Evolutionary conservation across 2,329 filamentous ascomycete genomes (phyloP).

Genomic region (Penicillium sp.): DNA sequence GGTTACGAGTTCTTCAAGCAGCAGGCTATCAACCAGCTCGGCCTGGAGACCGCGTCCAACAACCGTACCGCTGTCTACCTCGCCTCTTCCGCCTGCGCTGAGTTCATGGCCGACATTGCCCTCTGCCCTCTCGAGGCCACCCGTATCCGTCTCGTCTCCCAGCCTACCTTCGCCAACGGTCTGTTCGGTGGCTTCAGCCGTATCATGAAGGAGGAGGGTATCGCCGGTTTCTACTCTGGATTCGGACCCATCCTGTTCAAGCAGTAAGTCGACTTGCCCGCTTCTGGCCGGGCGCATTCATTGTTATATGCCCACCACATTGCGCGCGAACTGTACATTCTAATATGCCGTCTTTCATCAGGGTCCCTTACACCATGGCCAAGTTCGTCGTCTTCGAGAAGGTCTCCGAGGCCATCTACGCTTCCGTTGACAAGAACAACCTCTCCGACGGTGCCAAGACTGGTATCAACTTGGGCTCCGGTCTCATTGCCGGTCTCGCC

Average conservation of each 20-base stretch:
- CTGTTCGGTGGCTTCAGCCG: slow-evolving; percentile 79
- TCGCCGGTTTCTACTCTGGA: slow-evolving; percentile 86
- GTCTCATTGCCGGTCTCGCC: slow-evolving; percentile 84
- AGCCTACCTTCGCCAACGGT: slow-evolving; percentile 82
- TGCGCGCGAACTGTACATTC: neutral
- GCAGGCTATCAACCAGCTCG: slow-evolving; percentile 79
- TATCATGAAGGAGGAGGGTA: slow-evolving; percentile 80
- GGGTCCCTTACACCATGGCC: slow-evolving; percentile 91
- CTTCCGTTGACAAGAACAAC: slow-evolving; percentile 69
- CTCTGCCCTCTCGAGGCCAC: slow-evolving; percentile 92
- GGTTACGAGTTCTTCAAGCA: slow-evolving; percentile 97
- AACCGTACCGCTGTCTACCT: slow-evolving; percentile 84
- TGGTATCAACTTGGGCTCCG: slow-evolving; percentile 79
- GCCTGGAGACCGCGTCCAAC: slow-evolving; percentile 74
- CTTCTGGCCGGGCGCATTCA: neutral
- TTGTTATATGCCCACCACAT: neutral
- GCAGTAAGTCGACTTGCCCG: slow-evolving; percentile 59
- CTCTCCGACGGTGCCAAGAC: slow-evolving; percentile 73
- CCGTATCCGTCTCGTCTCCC: slow-evolving; percentile 88
- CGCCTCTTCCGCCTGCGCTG: slow-evolving; percentile 63
- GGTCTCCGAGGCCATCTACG: slow-evolving; percentile 75
- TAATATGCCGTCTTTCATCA: slow-evolving; percentile 37
- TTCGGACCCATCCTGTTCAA: slow-evolving; percentile 88
- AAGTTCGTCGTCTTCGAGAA: slow-evolving; percentile 96
- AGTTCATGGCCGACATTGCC: slow-evolving; percentile 67